Percentiles rank a stretch among this genome's conserved stretches.
phyloP scores from a whole-genome alignment of 495 filamentous ascomycete genomes.

The Parathielavia hyrcaniae region DNA sequence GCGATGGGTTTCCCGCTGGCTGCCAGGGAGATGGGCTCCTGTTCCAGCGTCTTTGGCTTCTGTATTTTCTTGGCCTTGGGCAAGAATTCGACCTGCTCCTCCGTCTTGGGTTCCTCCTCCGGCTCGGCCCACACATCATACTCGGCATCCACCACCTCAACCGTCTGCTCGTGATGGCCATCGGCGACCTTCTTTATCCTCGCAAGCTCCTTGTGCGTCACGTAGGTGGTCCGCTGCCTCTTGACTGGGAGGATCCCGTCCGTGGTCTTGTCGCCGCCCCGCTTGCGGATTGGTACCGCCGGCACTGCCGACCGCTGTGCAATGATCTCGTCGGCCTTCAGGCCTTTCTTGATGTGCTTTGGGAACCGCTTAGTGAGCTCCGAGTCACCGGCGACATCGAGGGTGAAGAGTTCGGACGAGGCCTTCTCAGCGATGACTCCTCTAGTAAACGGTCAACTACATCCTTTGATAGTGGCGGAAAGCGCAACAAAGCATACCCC shows the following conservation, averaged over 20 bases:
- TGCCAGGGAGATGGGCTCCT: conserved; percentile 70
- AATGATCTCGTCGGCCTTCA: conserved; percentile 88
- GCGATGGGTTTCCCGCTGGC: conserved; percentile 70
- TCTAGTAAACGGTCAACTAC: conserved; percentile 44
- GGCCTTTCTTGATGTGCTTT: conserved; percentile 58
- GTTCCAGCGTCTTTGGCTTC: conserved; percentile 68
- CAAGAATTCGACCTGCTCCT: conserved; percentile 52
- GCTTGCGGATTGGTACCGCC: conserved; percentile 68
- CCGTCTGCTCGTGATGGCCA: conserved; percentile 53
- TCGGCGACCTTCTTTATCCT: conserved; percentile 72
- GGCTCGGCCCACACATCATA: conserved; percentile 75
- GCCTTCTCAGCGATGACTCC: conserved; percentile 74
- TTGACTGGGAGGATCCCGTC: conserved; percentile 69
- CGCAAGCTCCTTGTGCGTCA: conserved; percentile 72
- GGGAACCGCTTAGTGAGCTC: conserved; percentile 44
- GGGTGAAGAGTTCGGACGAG: conserved; percentile 69
- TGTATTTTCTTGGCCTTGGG: conserved; percentile 57
- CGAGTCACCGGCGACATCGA: conserved; percentile 50
- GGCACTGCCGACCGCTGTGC: conserved; percentile 74
- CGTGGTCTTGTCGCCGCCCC: conserved; percentile 50
- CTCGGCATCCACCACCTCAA: conserved; percentile 49
- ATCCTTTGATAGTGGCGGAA: background rate
- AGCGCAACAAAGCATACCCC: conserved; percentile 53
- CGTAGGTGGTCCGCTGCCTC: conserved; percentile 63
- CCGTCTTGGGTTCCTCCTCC: conserved; percentile 43